Base-by-base conservation (phyloP, 208 protist genomes). In the Trypanosoma melophagium region DNA sequence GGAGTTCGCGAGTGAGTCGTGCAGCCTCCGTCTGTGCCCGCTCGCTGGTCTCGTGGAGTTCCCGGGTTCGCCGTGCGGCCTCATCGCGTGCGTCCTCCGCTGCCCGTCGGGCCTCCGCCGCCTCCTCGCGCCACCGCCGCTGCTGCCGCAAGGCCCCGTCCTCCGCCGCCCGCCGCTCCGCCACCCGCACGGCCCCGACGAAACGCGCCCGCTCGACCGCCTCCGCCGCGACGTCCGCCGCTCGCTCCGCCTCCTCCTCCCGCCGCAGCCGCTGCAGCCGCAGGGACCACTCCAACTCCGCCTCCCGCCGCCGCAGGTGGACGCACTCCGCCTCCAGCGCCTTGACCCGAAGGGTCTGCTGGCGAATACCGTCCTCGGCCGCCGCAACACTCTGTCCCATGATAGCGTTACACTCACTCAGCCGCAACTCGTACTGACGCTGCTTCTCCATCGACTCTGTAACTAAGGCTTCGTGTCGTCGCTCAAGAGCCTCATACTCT, bases 1-100 rank as follows among this genome's bases (percentile, higher is more conserved):
- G 90, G 25, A 96, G 76, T 76, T 96, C 90, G 7, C 90, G 80
- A 31, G 87, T 83, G 19, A 96, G 76, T 3, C 84, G 78, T 19
- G 73, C 64, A 7, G 49, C 38, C 62, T 96, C 90, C 7, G 68
- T 66, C 78, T 92, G 86, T 24, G 69, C 61, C 13, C 79, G 80
- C 73, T 91, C 83, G 51, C 83, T 60, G 2, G 49, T 22, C 3
- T 76, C 79, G 45, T 71, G 60, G 7, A 49, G 47, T 31, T 65
- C 55, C 22, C 67, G 59, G 49, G 51, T 69, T 57, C 63, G 74
- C 51, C 53, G 74, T 57, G 88, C 77, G 2, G 62, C 12, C 44
- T 81, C 81, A 25, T 79, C 80, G 49, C 70, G 74, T 28, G 71
- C 56, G 51, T 85, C 83, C 66, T 90, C 78, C 55, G 75, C 73